These are phyloP conservation scores for Moesziomyces sp. DNA, from an alignment of 1,284 basidiomycete genomes.

Conservation along the genomic window DNA sequence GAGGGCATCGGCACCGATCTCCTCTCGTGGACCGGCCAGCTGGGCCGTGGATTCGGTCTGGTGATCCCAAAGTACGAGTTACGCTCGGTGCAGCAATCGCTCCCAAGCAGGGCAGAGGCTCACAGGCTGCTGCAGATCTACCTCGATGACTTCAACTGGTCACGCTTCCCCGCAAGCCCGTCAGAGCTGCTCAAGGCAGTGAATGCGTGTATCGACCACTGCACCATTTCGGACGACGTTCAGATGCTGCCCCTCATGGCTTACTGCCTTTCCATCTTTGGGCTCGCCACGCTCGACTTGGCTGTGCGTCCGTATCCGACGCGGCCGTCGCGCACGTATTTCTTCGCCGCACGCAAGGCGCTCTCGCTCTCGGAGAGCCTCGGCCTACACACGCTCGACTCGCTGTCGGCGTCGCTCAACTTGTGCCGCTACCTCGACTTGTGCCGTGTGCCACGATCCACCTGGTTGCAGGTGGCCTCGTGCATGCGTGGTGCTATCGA, in stretches of 20 bases:
- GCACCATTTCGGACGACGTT: slow-evolving; percentile 33
- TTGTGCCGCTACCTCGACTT: slow-evolving; percentile 42
- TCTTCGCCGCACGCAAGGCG: slow-evolving; percentile 45
- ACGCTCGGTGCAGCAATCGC: slow-evolving; percentile 37
- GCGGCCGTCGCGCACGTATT: slow-evolving; percentile 34
- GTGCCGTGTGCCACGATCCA: slow-evolving; percentile 36
- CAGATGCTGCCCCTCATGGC: slow-evolving; percentile 45
- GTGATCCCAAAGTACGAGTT: slow-evolving; percentile 47
- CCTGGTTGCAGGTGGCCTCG: slow-evolving; percentile 42
- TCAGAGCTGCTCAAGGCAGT: slow-evolving; percentile 21
- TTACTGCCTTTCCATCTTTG: slow-evolving; percentile 35
- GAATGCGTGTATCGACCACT: slow-evolving; percentile 27
- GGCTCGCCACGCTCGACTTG: slow-evolving; percentile 31
- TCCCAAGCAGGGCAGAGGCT: slow-evolving; percentile 34
- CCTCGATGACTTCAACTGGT: slow-evolving; percentile 47
- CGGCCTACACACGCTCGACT: slow-evolving; percentile 41
- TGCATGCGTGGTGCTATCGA: slow-evolving; percentile 47
- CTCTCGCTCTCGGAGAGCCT: slow-evolving; percentile 37
- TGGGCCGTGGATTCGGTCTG: slow-evolving; percentile 41
- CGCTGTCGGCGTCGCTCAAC: slow-evolving; percentile 38
- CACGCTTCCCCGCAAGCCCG: slow-evolving; percentile 28
- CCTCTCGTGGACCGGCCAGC: slow-evolving; percentile 41
- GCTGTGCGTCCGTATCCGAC: slow-evolving; percentile 42
- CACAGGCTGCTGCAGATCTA: slow-evolving; percentile 30
- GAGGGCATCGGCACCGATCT: slow-evolving; percentile 40